phyloP scores from a whole-genome alignment of 768 basidiomycete genomes.

The Pleurotus platypus region DNA sequence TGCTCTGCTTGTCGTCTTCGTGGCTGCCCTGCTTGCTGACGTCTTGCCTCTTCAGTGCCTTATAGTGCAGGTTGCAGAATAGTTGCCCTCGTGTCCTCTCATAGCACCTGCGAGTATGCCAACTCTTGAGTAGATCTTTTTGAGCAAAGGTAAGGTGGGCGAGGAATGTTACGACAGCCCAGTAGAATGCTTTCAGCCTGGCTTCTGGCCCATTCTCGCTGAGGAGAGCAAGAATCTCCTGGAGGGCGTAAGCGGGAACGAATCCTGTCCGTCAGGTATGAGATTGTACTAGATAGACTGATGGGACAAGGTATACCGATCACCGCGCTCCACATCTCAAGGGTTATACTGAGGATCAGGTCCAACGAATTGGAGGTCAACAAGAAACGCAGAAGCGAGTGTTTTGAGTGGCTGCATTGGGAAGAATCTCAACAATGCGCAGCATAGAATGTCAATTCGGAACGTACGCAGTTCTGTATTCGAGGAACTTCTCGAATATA shows the following conservation, averaged over 20 bases:
- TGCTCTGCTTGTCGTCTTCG: conserved; percentile 32
- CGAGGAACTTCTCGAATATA: conserved; percentile 59
- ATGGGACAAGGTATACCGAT: conserved; percentile 32
- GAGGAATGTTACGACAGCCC: conserved; percentile 56
- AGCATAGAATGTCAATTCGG: too few species aligned
- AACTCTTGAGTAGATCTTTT: conserved; percentile 57
- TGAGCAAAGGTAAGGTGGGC: conserved; percentile 68
- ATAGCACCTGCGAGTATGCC: conserved; percentile 67
- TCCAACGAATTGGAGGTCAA: conserved; percentile 67
- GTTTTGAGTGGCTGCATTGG: conserved; percentile 41
- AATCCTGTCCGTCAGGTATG: conserved; percentile 39
- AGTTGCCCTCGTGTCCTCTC: conserved; percentile 70
- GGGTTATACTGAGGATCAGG: conserved; percentile 52
- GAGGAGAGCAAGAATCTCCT: conserved; percentile 54
- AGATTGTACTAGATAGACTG: not conserved
- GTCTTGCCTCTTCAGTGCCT: conserved; percentile 59
- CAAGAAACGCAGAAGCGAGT: conserved; percentile 60
- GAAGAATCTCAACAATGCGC: not conserved
- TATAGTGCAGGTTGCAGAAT: conserved; percentile 68
- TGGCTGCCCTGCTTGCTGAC: conserved; percentile 42
- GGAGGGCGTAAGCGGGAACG: conserved; percentile 61
- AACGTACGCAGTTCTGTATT: conserved; percentile 41
- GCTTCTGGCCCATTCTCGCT: conserved; percentile 37
- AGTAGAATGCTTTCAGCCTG: conserved; percentile 48
- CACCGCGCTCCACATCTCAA: conserved; percentile 60